These are phyloP conservation scores for Pleomassaria siparia DNA, from an alignment of 2,329 filamentous ascomycete genomes.

Conservation along the genomic window DNA sequence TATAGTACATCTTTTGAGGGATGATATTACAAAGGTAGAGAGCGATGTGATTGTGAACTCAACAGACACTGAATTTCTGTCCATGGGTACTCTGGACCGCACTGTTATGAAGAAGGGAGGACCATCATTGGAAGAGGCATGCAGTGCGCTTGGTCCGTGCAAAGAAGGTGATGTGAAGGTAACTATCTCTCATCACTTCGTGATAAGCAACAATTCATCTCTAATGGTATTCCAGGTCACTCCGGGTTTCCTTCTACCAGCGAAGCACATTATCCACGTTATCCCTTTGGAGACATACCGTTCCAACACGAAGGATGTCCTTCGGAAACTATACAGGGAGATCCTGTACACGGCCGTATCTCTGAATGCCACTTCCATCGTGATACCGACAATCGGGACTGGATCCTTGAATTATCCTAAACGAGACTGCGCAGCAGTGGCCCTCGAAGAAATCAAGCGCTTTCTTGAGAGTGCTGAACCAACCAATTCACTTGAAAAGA, in stretches of 20 bases:
- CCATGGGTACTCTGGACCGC: slow-evolving; percentile 33
- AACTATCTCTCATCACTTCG: background rate
- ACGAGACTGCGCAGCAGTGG: slow-evolving; percentile 30
- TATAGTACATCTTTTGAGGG: slow-evolving; percentile 29
- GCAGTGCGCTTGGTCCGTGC: slow-evolving; percentile 23
- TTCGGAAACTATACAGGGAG: slow-evolving; percentile 33
- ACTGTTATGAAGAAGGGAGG: slow-evolving; percentile 36
- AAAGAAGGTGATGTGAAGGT: slow-evolving; percentile 30
- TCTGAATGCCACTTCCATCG: slow-evolving; percentile 31
- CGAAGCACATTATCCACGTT: slow-evolving; percentile 31
- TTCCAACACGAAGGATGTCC: slow-evolving; percentile 22
- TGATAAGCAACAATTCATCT: background rate
- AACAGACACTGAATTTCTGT: slow-evolving; percentile 27
- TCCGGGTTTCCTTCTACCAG: slow-evolving; percentile 28
- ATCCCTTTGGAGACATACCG: slow-evolving; percentile 29
- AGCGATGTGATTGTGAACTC: slow-evolving; percentile 38
- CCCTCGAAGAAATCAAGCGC: slow-evolving; percentile 35
- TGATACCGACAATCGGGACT: slow-evolving; percentile 37
- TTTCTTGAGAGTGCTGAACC: slow-evolving; percentile 29
- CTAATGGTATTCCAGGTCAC: slow-evolving; percentile 14
- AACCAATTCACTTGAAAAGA: slow-evolving; percentile 26
- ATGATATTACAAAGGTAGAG: slow-evolving; percentile 38
- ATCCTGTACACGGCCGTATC: slow-evolving; percentile 25
- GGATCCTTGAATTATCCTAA: slow-evolving; percentile 31
- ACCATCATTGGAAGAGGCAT: slow-evolving; percentile 21